Base-by-base conservation (phyloP, 441 rosid genomes). In the Gossypium schwendimanii region DNA sequence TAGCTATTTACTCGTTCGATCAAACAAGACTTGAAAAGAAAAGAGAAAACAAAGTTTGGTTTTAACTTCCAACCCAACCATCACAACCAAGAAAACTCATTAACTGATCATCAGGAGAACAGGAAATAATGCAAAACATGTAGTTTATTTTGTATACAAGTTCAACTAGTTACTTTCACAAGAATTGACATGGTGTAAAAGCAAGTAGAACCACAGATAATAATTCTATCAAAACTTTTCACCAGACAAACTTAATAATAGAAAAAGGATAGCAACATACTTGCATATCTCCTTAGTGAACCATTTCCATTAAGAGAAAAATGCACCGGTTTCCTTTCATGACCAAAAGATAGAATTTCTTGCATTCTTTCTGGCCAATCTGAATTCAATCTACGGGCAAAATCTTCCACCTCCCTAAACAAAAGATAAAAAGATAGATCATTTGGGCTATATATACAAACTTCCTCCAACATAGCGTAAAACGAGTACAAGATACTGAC, bases 381-480 rank as follows among this genome's bases (percentile, higher is more conserved):
- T 18, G 91, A 86, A 78, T 89, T 89, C 71, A 87, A 80, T 86
- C 90, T 82, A 54, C 94, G 81, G 26, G 88, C 90, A 81, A 89
- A 89, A 69, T 89, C 94, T 82, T 82, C 94, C 71, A 89, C 94
- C 81, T 89, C 94, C 79, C 94, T 89, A 79, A 64, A 47, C 72
- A 45, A 77, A 66, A 73, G 33, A 47, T 23, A 47, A n/a, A 50
- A 61, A 67, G n/a, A 18, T 26, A 77, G 61, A 63, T 47, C 55
- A 54, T 47, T 61, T 14, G 15, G 20, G 17, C 11, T 28, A 17
- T 3, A 36, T 26, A 50, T 24, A 21, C 6, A 58, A 23, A 74
- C 18, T 57, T 17, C 23, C 20, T 58, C 8, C 21, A 7, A 41
- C 45, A 21, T 28, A 47, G 15, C 31, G 53, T 31, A 77, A 69